Evolutionary conservation across 352 stramenopile species (phyloP).

Genomic region (Globisporangium alternatum): DNA sequence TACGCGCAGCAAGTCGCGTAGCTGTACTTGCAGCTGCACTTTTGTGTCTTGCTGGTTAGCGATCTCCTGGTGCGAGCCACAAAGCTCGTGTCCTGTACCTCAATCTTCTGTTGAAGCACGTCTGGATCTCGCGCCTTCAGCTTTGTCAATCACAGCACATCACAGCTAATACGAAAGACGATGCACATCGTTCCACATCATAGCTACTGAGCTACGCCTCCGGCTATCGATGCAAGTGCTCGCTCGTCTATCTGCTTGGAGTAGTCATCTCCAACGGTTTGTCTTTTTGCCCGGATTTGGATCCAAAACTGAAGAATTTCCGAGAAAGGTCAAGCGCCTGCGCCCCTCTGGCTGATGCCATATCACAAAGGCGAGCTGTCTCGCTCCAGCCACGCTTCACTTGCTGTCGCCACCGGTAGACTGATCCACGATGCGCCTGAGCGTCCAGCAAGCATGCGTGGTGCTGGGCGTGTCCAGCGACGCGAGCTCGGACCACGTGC

Average conservation of each 20-base stretch:
- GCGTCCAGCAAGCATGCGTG: slow-evolving; percentile 40
- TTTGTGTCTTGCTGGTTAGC: neutral
- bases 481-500: slow-evolving; percentile 43
- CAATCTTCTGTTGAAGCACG: too few relatives aligned
- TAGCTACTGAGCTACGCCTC: too few relatives aligned
- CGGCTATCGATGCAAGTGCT: too few relatives aligned
- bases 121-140: too few relatives aligned
- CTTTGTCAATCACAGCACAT: too few relatives aligned
- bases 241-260: neutral
- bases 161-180: too few relatives aligned
- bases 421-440: slow-evolving; percentile 22
- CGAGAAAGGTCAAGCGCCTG: neutral
- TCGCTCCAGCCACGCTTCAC: neutral
- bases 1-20: neutral
- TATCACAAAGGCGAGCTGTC: too few relatives aligned
- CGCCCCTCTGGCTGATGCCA: too few relatives aligned
- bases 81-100: too few relatives aligned
- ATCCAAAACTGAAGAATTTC: neutral
- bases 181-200: too few relatives aligned
- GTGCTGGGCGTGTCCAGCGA: slow-evolving; percentile 40
- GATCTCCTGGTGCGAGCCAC: too few relatives aligned
- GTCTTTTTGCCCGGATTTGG: neutral
- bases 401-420: too few relatives aligned
- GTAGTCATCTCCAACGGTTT: neutral
- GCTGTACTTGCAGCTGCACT: neutral